A percentile compares a stretch with the other conserved stretches of the same genome.
Evolutionary conservation across 495 filamentous ascomycete species (phyloP).

Genomic region (Aspergillus nidulans): DNA sequence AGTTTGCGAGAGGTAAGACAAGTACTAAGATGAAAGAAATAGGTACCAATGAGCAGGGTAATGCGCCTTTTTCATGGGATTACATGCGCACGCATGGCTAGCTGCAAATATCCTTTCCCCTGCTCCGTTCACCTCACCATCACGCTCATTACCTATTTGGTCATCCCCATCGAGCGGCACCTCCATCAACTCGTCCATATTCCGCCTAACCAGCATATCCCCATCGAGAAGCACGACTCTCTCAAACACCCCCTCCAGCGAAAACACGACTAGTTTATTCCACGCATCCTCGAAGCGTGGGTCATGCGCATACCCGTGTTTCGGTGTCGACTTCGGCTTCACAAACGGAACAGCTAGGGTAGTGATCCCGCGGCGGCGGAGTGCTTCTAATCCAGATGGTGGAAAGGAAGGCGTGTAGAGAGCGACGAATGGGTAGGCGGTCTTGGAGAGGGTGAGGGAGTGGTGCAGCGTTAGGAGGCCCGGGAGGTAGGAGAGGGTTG

Average conservation of each 20-base stretch:
- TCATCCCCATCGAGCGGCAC: conserved; percentile 57
- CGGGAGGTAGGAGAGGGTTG: conserved; percentile 28
- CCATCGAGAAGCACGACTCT: conserved; percentile 76
- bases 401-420: conserved; percentile 28
- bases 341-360: conserved; percentile 19
- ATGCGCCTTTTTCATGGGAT: conserved; percentile 68
- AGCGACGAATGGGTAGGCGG: conserved; percentile 27
- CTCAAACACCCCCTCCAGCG: conserved; percentile 61
- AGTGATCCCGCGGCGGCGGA: conserved; percentile 20
- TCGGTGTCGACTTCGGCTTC: conserved; percentile 10
- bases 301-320: conserved; percentile 44
- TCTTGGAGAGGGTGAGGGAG: conserved; percentile 20
- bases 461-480: conserved; percentile 28
- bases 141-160: conserved; percentile 45
- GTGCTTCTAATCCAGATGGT: conserved; percentile 17
- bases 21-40: background rate
- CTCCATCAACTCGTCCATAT: conserved; percentile 88
- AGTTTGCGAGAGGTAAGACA: background rate
- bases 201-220: conserved; percentile 72
- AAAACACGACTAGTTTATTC: conserved; percentile 77
- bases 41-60: conserved; percentile 70
- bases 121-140: conserved; percentile 1
- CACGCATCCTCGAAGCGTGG: conserved; percentile 78
- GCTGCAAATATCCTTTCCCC: conserved; percentile 59
- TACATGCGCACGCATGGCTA: conserved; percentile 76